These are phyloP conservation scores for Metschnikowia bowlesiae DNA, from an alignment of 805 yeast species.

Conservation along the genomic window DNA sequence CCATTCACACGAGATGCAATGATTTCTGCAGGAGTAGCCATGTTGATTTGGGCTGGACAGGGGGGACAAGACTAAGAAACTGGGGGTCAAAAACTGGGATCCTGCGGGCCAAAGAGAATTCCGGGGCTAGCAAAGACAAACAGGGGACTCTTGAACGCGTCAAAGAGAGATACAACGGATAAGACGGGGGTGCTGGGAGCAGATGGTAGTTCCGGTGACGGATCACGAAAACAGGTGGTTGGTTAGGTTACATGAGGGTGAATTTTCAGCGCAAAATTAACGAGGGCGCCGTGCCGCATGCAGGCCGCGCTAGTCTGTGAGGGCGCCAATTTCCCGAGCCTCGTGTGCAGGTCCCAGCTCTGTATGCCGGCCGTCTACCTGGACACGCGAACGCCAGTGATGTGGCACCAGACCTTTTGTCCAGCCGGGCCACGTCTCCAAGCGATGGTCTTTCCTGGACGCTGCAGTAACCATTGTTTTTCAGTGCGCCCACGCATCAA, in stretches of 20 bases:
- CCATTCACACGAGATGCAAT: constrained; percentile 43
- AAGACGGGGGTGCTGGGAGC: neutral
- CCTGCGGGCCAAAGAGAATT: neutral
- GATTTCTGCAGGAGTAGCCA: constrained; percentile 47
- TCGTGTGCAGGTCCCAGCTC: neutral
- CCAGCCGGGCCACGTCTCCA: no score
- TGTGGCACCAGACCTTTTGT: no score
- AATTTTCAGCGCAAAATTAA: neutral
- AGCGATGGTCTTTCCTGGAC: no score
- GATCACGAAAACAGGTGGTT: neutral
- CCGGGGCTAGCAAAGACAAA: neutral
- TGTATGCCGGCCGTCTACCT: neutral
- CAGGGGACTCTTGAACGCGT: neutral
- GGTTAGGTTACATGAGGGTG: neutral
- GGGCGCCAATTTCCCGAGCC: neutral
- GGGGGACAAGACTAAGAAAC: neutral
- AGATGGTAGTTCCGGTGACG: neutral
- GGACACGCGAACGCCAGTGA: no score
- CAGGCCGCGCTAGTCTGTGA: neutral
- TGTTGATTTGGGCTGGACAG: constrained; percentile 10
- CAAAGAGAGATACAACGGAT: neutral
- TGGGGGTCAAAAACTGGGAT: constrained; percentile 2
- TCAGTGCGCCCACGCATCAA: no score
- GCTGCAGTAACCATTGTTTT: no score
- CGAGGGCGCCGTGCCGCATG: neutral